Percentiles rank a stretch among this genome's conserved stretches.
These are phyloP conservation scores for Panaeolus cyanescens DNA, from an alignment of 768 basidiomycete genomes.

Conservation along the genomic window DNA sequence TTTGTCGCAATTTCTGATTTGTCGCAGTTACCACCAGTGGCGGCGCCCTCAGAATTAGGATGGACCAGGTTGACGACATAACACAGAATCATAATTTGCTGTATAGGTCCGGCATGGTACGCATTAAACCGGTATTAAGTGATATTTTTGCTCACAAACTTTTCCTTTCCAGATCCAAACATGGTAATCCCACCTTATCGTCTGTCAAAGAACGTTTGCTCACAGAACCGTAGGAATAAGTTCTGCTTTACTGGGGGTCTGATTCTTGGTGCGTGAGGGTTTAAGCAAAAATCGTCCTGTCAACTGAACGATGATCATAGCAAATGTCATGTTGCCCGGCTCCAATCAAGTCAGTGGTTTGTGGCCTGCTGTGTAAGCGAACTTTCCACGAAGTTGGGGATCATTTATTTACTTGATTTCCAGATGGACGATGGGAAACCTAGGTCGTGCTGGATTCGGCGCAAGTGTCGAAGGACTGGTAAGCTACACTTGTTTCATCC, in stretches of 20 bases:
- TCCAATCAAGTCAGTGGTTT: constrained; percentile 24
- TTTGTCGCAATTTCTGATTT: background rate
- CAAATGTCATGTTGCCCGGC: constrained; percentile 29
- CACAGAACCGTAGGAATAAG: constrained; percentile 38
- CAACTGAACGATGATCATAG: constrained; percentile 12
- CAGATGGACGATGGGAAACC: constrained; percentile 48
- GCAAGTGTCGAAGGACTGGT: constrained; percentile 66
- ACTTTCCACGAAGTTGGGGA: background rate
- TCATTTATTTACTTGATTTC: background rate
- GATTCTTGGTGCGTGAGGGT: constrained; percentile 41
- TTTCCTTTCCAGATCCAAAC: constrained; percentile 31
- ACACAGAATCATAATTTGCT: constrained; percentile 63
- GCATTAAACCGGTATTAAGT: constrained; percentile 18
- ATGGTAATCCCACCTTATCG: constrained; percentile 20
- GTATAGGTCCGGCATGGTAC: constrained; percentile 55
- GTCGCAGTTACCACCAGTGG: constrained; percentile 66
- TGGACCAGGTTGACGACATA: constrained; percentile 47
- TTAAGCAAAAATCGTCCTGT: background rate
- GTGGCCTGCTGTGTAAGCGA: constrained; percentile 39
- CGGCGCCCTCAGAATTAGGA: constrained; percentile 74
- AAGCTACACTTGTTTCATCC: constrained; percentile 5
- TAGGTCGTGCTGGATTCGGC: constrained; percentile 73
- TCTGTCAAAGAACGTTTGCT: background rate
- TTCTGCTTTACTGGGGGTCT: constrained; percentile 84
- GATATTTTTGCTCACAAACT: background rate